phyloP scores from a whole-genome alignment of 306 rosid species.

The Rosa chinensis region DNA sequence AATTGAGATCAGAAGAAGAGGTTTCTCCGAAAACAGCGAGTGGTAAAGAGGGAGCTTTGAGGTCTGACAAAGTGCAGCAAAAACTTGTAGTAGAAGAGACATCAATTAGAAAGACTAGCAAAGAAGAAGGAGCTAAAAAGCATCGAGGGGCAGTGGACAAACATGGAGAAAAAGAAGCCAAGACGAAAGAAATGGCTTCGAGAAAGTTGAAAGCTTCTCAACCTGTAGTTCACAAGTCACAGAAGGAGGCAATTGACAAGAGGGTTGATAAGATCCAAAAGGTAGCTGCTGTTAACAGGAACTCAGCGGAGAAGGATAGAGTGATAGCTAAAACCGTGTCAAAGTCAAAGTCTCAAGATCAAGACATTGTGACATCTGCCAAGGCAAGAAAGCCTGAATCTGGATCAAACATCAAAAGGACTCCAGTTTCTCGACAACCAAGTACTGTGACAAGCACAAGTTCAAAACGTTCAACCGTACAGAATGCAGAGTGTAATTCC shows the following conservation, averaged over 20 bases:
- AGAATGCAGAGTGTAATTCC: constrained; percentile 22
- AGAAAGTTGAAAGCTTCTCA: constrained; percentile 42
- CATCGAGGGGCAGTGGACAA: constrained; percentile 32
- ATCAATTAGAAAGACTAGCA: constrained; percentile 31
- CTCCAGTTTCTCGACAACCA: constrained; percentile 33
- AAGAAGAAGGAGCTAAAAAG: constrained; percentile 41
- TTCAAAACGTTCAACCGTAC: constrained; percentile 30
- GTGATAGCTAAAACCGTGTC: constrained; percentile 37
- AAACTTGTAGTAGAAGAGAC: constrained; percentile 36
- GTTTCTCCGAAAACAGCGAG: constrained; percentile 35
- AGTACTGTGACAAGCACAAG: constrained; percentile 29
- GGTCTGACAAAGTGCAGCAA: constrained; percentile 33
- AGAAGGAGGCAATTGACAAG: constrained; percentile 40
- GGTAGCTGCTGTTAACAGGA: constrained; percentile 37
- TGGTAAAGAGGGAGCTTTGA: constrained; percentile 35
- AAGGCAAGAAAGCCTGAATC: constrained; percentile 51
- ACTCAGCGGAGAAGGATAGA: constrained; percentile 41
- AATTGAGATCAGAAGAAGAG: constrained; percentile 35
- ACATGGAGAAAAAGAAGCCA: constrained; percentile 42
- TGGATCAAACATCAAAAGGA: constrained; percentile 37
- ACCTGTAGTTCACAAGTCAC: constrained; percentile 38
- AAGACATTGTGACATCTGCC: constrained; percentile 38
- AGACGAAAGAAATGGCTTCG: constrained; percentile 40
- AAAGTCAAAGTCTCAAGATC: constrained; percentile 51
- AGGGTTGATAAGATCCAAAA: constrained; percentile 31